Base-by-base conservation (phyloP, 1,284 basidiomycete species). In the Boletus mariae region DNA sequence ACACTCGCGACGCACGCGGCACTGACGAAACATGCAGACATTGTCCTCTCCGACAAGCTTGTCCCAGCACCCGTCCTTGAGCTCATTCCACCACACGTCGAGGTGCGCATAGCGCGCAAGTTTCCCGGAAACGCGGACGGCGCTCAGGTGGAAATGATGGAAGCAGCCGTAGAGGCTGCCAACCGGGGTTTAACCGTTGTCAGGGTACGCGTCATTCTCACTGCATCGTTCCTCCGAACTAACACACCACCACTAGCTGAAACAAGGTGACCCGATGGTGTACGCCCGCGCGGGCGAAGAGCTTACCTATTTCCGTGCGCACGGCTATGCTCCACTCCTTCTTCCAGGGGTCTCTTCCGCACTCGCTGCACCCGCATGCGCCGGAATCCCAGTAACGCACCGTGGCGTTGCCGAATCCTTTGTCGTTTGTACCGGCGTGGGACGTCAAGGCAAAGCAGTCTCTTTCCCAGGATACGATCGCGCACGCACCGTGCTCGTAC, bases 61-160 rank as follows among this genome's bases (percentile, higher is more conserved):
- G 96, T 98, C 1, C 96, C 96, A 0, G 80, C 88, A 7, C 85
- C 87, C 12, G 90, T 98, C 15, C 84, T 99, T 28, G 83, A 81
- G 0, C 77, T 98, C n/a, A 92, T 98, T 48, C 95, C 95, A 0
- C 72, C 79, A 5, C 79, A 73, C 31, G 80, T 87, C 2, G 76
- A 84, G 55, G 76, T 90, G 20, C 82, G 87, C 8, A 97, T 98
- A 58, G 96, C 96, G 13, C 88, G 89, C 60, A 99, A 99, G 69
- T 98, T 97, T 75, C 96, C 96, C 0, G 96, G 96, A 0, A 98
- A 98, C 65, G 93, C 94, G 1, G 96, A 98, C 51, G 87, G 90
- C 20, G 94, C 94, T 1, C 96, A 98, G 69, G 83, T 80, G 45
- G 96, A 98, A 73, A 84, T 98, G 75, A 96, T 98, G 90, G 82